Conservation (phyloP, 495 filamentous ascomycete species). For the Aspergillus indologenus region DNA sequence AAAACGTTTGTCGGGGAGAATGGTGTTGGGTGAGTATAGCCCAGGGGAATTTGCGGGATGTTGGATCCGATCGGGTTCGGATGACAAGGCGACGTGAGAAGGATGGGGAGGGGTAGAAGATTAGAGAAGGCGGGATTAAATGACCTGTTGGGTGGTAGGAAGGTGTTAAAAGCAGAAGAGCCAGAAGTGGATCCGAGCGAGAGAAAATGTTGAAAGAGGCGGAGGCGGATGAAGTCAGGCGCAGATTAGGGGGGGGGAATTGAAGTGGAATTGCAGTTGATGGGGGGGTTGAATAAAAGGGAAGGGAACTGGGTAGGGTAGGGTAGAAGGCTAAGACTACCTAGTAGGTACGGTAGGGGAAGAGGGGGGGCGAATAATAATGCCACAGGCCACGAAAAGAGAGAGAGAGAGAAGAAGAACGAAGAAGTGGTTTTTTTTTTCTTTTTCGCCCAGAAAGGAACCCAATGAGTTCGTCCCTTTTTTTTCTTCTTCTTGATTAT, state of each 20-base stretch:
- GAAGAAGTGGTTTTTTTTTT: background rate
- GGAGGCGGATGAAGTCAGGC: background rate
- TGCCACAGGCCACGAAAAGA: background rate
- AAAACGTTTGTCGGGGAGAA: slow-evolving; percentile 24
- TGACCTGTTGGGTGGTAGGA: background rate
- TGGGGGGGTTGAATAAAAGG: slow-evolving; percentile 7
- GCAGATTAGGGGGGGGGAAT: background rate
- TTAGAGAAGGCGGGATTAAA: slow-evolving; percentile 1
- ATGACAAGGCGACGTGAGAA: slow-evolving; percentile 9
- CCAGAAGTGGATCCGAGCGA: background rate
- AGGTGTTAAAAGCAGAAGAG: slow-evolving; percentile 4
- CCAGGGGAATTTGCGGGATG: slow-evolving; percentile 45
- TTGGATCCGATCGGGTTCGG: slow-evolving; percentile 35
- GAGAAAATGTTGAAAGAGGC: background rate
- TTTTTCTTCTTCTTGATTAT: background rate
- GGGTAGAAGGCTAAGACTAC: too few relatives aligned
- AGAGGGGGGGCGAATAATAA: slow-evolving; percentile 7
- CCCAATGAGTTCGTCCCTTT: slow-evolving; percentile 1
- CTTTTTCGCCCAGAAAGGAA: background rate
- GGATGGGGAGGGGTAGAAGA: slow-evolving; percentile 13
- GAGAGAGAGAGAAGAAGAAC: background rate
- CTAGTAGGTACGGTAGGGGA: slow-evolving; percentile 12
- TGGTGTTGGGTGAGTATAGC: slow-evolving; percentile 30
- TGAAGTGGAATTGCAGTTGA: slow-evolving; percentile 6
- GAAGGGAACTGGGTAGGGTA: background rate